Conservation (phyloP, 108 stramenopile genomes). For the Hondaea fermentalgiana region DNA sequence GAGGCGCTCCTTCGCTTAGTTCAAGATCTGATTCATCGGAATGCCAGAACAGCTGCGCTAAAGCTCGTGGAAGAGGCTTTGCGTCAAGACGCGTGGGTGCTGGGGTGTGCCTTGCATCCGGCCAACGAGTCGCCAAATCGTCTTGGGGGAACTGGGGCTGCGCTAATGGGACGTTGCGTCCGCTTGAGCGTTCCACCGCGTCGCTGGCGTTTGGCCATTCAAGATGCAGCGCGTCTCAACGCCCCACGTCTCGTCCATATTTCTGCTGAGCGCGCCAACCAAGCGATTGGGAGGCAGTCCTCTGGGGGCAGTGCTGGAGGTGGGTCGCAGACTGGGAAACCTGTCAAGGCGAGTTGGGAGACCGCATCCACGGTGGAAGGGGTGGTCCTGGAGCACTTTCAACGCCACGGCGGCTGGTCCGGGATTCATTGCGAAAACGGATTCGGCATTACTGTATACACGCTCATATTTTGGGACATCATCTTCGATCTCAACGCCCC, state of each 20-base stretch:
- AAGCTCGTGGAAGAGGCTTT: not conserved
- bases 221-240: not conserved
- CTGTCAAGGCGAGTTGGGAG: not conserved
- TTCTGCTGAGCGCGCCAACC: not conserved
- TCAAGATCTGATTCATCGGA: not conserved
- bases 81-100: not conserved
- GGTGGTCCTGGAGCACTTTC: not conserved
- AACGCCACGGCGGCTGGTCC: not conserved
- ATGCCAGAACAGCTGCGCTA: not conserved
- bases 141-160: not conserved
- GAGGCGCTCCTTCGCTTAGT: not conserved
- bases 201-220: not conserved
- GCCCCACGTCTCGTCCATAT: not conserved
- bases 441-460: not conserved
- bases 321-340: not conserved
- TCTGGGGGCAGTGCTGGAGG: too few relatives aligned
- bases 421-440: not conserved
- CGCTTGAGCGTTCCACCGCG: not conserved
- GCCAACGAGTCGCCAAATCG: not conserved
- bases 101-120: not conserved
- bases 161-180: not conserved
- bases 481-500: not conserved
- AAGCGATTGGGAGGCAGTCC: not conserved
- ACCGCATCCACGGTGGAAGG: not conserved
- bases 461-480: not conserved